Evolutionary conservation across 139 green algal species (phyloP).

Genomic region (Monoraphidium neglectum): DNA sequence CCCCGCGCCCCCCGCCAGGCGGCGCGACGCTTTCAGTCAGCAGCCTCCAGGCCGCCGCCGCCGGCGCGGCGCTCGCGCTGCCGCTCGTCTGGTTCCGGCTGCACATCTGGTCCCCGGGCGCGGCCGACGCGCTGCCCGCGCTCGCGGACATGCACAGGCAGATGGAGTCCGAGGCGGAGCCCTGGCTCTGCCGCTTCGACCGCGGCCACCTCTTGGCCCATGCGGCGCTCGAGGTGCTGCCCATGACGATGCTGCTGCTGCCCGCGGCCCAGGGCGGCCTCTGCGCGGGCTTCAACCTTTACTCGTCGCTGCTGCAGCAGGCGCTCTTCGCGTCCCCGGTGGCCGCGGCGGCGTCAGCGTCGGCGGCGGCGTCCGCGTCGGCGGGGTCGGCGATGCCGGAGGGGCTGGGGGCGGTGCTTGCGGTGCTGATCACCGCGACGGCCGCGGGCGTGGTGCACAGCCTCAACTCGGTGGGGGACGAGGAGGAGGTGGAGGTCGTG

Average conservation of each 20-base stretch:
- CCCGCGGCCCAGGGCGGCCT: constrained; percentile 22
- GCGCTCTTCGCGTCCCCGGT: not conserved
- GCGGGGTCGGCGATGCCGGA: not conserved
- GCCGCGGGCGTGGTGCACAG: not conserved
- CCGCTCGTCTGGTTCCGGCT: constrained; percentile 9
- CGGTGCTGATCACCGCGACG: constrained; percentile 14
- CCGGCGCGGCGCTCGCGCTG: constrained; percentile 5
- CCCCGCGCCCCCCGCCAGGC: no score
- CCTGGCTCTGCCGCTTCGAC: constrained; percentile 17
- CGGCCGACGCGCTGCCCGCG: not conserved
- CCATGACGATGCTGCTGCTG: constrained; percentile 27
- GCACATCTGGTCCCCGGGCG: not conserved
- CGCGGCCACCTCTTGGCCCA: constrained; percentile 7
- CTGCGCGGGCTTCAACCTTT: not conserved
- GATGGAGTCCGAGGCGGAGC: not conserved
- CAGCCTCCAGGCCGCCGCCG: constrained; percentile 3
- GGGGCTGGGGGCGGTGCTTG: not conserved
- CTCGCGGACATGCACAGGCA: not conserved
- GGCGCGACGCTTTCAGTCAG: constrained; percentile 18
- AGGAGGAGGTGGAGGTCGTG: constrained; percentile 16
- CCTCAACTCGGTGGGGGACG: constrained; percentile 16
- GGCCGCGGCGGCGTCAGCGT: not conserved
- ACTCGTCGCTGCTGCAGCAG: not conserved
- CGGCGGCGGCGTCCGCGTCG: not conserved
- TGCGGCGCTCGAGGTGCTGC: constrained; percentile 14